Conservation (phyloP, 768 basidiomycete species). For the Tulasnella sp. region DNA sequence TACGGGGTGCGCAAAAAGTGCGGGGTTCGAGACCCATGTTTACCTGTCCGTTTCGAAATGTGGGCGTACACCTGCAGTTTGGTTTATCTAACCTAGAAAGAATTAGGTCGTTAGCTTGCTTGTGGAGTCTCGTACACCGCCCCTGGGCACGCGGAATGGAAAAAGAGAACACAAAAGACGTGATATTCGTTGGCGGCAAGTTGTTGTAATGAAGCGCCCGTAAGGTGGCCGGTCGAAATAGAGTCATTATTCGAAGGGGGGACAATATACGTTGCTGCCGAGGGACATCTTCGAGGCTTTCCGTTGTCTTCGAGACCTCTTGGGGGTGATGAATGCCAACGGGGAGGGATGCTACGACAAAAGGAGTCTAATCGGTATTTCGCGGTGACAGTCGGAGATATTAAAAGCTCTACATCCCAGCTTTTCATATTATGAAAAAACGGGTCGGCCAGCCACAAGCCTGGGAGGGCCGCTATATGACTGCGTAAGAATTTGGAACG, state of each 20-base stretch:
- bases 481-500: not conserved
- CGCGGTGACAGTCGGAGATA: slow-evolving; percentile 7
- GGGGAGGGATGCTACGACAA: not conserved
- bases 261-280: not conserved
- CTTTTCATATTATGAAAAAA: not conserved
- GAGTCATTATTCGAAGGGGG: not conserved
- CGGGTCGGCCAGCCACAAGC: not conserved
- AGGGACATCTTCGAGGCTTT: not conserved
- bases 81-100: not conserved
- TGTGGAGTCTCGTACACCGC: not conserved
- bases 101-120: not conserved
- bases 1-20: not conserved
- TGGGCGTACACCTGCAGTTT: not conserved
- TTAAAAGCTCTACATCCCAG: not conserved
- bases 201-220: not conserved
- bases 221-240: not conserved
- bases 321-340: no score
- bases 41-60: not conserved
- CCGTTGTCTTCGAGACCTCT: slow-evolving; percentile 6
- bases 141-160: not conserved
- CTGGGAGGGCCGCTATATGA: not conserved
- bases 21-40: not conserved
- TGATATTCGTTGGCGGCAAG: not conserved
- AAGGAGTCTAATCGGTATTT: slow-evolving; percentile 13
- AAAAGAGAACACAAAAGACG: not conserved